A percentile compares a stretch with the other conserved stretches of the same genome.
Evolutionary conservation across 345 rosid species (phyloP).

Genomic region (Cardamine chenopodiifolia): DNA sequence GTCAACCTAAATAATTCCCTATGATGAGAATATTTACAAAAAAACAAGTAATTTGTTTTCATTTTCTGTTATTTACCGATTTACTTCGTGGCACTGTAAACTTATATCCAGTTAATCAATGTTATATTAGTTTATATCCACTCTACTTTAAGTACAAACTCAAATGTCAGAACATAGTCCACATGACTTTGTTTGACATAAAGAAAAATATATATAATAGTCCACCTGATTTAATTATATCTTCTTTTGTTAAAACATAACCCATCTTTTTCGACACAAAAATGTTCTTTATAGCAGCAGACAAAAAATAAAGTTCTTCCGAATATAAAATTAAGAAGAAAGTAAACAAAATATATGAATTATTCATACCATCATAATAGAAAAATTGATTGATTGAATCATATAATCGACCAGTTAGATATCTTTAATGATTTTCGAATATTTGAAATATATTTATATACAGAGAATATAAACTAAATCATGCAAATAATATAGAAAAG

Average conservation of each 20-base stretch:
- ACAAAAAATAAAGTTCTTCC: slow-evolving; percentile 22
- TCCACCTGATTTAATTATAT: slow-evolving; percentile 37
- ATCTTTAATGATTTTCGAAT: slow-evolving; percentile 25
- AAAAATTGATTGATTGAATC: slow-evolving; percentile 33
- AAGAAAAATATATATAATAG: background rate
- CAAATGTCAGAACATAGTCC: slow-evolving; percentile 38
- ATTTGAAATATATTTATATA: slow-evolving; percentile 10
- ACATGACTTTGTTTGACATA: slow-evolving; percentile 40
- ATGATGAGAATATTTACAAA: background rate
- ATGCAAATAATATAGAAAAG: background rate
- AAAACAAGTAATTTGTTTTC: background rate
- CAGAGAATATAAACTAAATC: background rate
- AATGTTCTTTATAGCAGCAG: slow-evolving; percentile 26
- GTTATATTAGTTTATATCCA: slow-evolving; percentile 29
- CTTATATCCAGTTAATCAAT: slow-evolving; percentile 17
- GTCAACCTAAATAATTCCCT: background rate
- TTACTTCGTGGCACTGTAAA: background rate
- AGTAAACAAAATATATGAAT: slow-evolving; percentile 21
- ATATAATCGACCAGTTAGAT: slow-evolving; percentile 35
- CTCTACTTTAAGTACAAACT: slow-evolving; percentile 33
- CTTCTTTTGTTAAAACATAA: slow-evolving; percentile 21
- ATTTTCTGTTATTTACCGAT: background rate
- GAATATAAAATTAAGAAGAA: slow-evolving; percentile 24
- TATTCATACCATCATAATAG: slow-evolving; percentile 27
- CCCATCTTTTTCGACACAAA: slow-evolving; percentile 32